Evolutionary conservation across 2,329 filamentous ascomycete species (phyloP).

Genomic region (Penicillium sp.): DNA sequence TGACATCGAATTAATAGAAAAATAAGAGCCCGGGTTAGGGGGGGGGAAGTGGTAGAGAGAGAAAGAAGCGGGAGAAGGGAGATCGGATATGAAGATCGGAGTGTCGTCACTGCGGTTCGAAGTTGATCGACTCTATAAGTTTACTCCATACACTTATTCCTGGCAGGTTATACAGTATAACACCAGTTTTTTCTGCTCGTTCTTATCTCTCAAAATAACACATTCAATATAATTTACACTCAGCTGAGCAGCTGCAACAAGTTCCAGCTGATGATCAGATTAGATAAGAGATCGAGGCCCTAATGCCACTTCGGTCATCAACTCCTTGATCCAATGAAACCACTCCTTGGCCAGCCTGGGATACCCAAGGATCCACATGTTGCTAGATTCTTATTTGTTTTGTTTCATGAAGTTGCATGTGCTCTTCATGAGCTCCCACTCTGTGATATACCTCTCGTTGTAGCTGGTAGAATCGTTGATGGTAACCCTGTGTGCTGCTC

Average conservation of each 20-base stretch:
- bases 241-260: background rate
- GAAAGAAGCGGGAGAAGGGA: background rate
- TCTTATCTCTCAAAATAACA: background rate
- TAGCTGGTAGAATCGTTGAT: too few species aligned
- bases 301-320: background rate
- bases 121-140: background rate
- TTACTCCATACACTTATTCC: background rate
- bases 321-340: background rate
- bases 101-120: constrained; percentile 6
- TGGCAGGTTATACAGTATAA: background rate
- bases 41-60: background rate
- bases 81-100: background rate
- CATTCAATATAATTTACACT: background rate
- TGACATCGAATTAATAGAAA: background rate
- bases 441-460: constrained; percentile 43
- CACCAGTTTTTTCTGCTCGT: too few species aligned
- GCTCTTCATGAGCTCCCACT: constrained; percentile 10
- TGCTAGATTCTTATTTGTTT: constrained; percentile 12
- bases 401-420: constrained; percentile 3
- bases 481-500: too few species aligned
- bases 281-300: constrained; percentile 13
- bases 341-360: background rate
- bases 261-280: constrained; percentile 21
- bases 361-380: constrained; percentile 9
- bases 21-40: too few species aligned